Evolutionary conservation across 306 rosid species (phyloP).

Genomic region (Castanospermum australe): DNA sequence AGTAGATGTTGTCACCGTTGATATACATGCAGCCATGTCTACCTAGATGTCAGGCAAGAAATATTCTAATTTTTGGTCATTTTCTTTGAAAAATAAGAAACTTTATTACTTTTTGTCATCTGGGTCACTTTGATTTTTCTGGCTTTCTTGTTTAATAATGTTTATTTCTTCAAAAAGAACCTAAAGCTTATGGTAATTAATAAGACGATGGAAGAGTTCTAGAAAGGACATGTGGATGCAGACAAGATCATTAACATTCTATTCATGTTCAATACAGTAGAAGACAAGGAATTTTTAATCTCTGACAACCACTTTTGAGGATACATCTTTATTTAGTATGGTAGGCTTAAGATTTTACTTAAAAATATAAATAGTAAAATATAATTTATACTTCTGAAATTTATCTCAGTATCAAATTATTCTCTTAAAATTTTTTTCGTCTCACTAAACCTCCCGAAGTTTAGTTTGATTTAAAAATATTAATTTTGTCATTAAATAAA

Average conservation of each 20-base stretch:
- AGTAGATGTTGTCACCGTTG: conserved; percentile 60
- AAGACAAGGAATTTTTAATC: conserved; percentile 34
- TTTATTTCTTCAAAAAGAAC: neutral
- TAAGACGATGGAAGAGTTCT: conserved; percentile 81
- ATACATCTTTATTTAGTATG: neutral
- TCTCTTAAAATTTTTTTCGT: no score
- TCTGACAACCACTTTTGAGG: neutral
- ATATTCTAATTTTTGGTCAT: neutral
- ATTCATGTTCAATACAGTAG: conserved; percentile 61
- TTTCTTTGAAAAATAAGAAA: neutral
- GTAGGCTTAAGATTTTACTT: no score
- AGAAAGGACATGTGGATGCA: conserved; percentile 69
- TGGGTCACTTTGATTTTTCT: neutral
- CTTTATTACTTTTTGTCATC: neutral
- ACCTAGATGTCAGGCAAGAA: conserved; percentile 74
- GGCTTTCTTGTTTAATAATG: neutral
- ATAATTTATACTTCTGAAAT: no score
- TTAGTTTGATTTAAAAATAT: no score
- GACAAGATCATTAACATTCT: conserved; percentile 74
- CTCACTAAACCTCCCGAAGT: no score
- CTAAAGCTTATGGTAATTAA: neutral
- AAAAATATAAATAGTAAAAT: no score
- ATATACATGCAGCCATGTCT: conserved; percentile 61
- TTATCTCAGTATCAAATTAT: no score
- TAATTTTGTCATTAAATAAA: no score